Evolutionary conservation across 73 alveolate species (phyloP), one percentile per base, ranked within the genome.

Genomic region (Stentor coeruleus): DNA sequence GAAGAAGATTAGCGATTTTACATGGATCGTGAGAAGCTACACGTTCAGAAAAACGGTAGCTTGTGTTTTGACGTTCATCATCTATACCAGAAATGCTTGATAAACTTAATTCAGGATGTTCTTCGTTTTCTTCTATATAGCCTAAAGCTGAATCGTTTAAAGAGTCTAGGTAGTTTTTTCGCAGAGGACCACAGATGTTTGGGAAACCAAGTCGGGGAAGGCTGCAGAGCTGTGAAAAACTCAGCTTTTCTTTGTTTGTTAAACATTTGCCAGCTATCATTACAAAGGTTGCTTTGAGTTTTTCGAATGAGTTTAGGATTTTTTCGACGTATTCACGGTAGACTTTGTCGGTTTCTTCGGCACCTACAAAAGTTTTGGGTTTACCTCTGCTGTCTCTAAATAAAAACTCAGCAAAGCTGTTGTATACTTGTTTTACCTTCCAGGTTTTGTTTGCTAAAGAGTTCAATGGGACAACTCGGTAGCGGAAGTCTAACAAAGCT

Each of bases 231-330:
- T 59, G 82, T n/a, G 84, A 84, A 40, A 58, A 33, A 3, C 74
- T 81, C 57, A 81, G 28, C 58, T 88, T 88, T 38, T 88, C 82
- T 38, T 81, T 79, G 31, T 84, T 84, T 11, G 88, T 38, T 26
- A 87, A 86, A 66, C 91, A 84, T 40, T 84, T 89, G 28, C 85
- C 89, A 3, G 87, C 88, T 72, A 87, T 81, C 36, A 37, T 30
- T 59, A 86, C 84, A 60, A 76, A 89, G 42, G 66, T 58, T 39
- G 87, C 88, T 36, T 77, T 81, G 39, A 89, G 77, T 58, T 82
- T 82, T 33, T 89, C 95, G 58, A 84, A 89, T 82, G 88, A 80
- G 59, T 38, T n/a, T 3, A 77, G 28, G 28, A 89, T 77, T 11
- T 72, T 73, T 57, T 82, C 84, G 66, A 89, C 82, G 86, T 86